Evolutionary conservation across 257 asterid species (phyloP).

Genomic region (Datura wrightii): DNA sequence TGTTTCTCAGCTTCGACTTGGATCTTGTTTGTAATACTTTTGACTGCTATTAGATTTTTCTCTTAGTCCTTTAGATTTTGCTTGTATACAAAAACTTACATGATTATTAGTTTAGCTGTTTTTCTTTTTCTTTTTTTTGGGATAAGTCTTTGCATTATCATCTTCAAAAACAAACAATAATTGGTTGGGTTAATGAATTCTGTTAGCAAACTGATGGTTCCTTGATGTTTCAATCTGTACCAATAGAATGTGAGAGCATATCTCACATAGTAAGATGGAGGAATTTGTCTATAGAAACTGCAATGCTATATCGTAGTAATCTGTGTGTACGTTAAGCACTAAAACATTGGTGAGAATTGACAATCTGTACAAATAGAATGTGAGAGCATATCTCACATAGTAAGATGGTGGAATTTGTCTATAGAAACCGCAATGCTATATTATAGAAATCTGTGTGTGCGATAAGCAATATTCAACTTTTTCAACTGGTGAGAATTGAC

Average conservation of each 20-base stretch:
- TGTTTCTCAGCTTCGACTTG: not conserved
- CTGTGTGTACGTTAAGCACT: not conserved
- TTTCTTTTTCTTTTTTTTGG: not conserved
- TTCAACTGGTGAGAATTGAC: not conserved
- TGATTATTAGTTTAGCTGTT: not conserved
- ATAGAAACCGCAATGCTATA: not conserved
- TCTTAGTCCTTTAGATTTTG: not conserved
- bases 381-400: not conserved
- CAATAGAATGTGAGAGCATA: not conserved
- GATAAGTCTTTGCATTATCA: not conserved
- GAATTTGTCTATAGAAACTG: not conserved
- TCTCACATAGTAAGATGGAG: not conserved
- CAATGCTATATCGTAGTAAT: not conserved
- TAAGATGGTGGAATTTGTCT: not conserved
- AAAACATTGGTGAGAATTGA: not conserved
- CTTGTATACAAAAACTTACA: not conserved
- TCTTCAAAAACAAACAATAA: not conserved
- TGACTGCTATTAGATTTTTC: not conserved
- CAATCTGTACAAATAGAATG: not conserved
- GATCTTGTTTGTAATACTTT: not conserved
- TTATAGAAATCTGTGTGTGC: not conserved
- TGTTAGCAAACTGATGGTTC: not conserved
- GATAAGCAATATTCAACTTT: not conserved
- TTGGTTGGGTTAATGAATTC: not conserved
- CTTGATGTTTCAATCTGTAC: not conserved